Evolutionary conservation across 371 early-diverging fungal genomes (phyloP).

Genomic region (Neoconidiobolus thromboides): DNA sequence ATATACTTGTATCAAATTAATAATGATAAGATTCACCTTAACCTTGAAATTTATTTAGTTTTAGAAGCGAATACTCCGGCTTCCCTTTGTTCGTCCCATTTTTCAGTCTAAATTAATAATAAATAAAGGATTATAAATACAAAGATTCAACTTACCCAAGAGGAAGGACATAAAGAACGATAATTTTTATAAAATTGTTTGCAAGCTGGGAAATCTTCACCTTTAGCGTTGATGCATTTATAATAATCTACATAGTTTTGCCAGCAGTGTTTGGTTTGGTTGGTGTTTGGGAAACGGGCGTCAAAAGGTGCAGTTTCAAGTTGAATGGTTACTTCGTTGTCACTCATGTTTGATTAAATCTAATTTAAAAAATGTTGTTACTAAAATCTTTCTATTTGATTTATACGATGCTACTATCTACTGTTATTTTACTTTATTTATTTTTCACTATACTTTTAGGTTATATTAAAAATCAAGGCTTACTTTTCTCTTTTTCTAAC

Average conservation of each 20-base stretch:
- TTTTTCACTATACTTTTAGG: too few relatives aligned
- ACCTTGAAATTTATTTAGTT: constrained; percentile 4
- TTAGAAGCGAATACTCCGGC: constrained; percentile 53
- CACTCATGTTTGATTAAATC: neutral
- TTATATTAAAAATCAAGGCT: too few relatives aligned
- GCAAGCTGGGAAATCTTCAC: constrained; percentile 81
- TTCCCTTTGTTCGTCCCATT: constrained; percentile 72
- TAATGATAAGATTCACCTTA: neutral
- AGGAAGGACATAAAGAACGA: constrained; percentile 62
- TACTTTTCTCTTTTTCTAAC: too few relatives aligned
- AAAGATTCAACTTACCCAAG: constrained; percentile 46
- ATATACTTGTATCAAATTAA: neutral
- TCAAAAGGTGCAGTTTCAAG: constrained; percentile 14
- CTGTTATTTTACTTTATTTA: too few relatives aligned
- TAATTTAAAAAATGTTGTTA: too few relatives aligned
- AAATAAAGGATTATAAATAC: constrained; percentile 5
- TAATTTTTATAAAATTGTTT: constrained; percentile 60
- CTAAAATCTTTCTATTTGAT: too few relatives aligned
- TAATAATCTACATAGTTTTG: constrained; percentile 90
- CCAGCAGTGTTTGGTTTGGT: constrained; percentile 91
- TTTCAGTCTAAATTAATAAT: constrained; percentile 31
- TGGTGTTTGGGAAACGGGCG: constrained; percentile 82
- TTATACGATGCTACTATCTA: too few relatives aligned
- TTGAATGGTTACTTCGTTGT: neutral
- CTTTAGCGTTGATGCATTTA: constrained; percentile 68